Base-by-base conservation (phyloP, 2,329 filamentous ascomycete species). In the Ophiostoma sp. region DNA sequence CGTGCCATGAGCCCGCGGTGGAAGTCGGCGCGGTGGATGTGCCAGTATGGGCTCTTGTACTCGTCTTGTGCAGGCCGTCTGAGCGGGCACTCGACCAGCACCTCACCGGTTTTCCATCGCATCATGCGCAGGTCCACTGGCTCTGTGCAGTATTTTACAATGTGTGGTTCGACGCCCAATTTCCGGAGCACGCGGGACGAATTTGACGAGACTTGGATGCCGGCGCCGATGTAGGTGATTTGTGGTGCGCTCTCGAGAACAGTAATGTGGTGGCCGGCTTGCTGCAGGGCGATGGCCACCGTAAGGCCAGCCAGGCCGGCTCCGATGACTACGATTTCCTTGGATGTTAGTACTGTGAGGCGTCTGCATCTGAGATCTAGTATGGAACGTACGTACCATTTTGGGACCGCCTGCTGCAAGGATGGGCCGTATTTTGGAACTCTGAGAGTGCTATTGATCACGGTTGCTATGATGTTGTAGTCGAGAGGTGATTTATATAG, bases 131-230 rank as follows among this genome's bases (percentile, higher is more conserved):
- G 77, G 1, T 79, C 79, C 0, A 77, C 80, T 0, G 87, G 87
- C 65, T 79, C 79, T 3, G 79, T 78, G 3, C 76, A 77, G 0
- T 77, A 76, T 6, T 74, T 60, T 77, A 77, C 80, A 13, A 88
- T 76, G 1, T 74, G 74, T 4, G 82, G 78, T 27, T 82, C 79
- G 1, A 89, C 77, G 5, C 80, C 80, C 81, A 85, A 87, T 73
- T 79, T 76, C 35, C 81, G 80, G 4, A 89, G 77, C 7, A 86
- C 78, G 10, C 81, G 79, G 1, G 83, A 82, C 0, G 81, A 79
- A 69, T 84, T 84, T 5, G 84, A 83, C 0, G 83, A 85, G 4
- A 85, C 78, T 72, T 86, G 84, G n/a, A 86, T 78, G 1, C 84
- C 84, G 8, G 84, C 84, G 33, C 78, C 79, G 31, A 78, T 77